Evolutionary conservation across 1,284 basidiomycete species (phyloP).

Genomic region (Sanghuangporus sanghuang): DNA sequence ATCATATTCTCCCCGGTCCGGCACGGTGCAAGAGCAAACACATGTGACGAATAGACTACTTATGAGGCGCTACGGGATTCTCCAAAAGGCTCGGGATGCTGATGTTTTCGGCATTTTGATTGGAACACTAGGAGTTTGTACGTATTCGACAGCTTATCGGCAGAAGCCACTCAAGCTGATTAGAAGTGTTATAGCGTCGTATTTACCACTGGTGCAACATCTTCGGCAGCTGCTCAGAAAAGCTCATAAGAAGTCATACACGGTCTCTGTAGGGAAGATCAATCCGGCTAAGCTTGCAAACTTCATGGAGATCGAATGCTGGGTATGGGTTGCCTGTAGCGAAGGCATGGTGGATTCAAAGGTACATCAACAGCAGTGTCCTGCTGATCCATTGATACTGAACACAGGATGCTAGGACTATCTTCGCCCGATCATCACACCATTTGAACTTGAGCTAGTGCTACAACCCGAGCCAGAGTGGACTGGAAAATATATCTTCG

Average conservation of each 20-base stretch:
- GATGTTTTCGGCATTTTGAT: conserved; percentile 95
- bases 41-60: conserved; percentile 73
- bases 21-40: conserved; percentile 52
- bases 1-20: conserved; percentile 66
- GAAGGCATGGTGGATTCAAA: conserved; percentile 88
- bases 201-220: conserved; percentile 76
- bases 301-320: conserved; percentile 95
- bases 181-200: conserved; percentile 49
- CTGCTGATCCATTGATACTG: neutral
- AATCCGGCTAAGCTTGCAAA: conserved; percentile 96
- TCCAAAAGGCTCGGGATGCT: conserved; percentile 88
- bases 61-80: conserved; percentile 85
- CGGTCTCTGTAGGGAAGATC: conserved; percentile 92
- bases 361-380: conserved; percentile 31
- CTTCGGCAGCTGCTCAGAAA: conserved; percentile 63
- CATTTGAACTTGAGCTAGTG: conserved; percentile 87
- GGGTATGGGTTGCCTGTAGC: conserved; percentile 90
- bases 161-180: conserved; percentile 18
- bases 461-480: conserved; percentile 65
- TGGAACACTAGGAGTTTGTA: conserved; percentile 88
- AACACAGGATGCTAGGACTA: conserved; percentile 59
- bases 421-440: conserved; percentile 87
- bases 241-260: conserved; percentile 86
- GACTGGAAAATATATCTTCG: conserved; percentile 79
- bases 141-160: conserved; percentile 26